phyloP scores from a whole-genome alignment of 164 flowering plant species.

The Buxus sempervirens region DNA sequence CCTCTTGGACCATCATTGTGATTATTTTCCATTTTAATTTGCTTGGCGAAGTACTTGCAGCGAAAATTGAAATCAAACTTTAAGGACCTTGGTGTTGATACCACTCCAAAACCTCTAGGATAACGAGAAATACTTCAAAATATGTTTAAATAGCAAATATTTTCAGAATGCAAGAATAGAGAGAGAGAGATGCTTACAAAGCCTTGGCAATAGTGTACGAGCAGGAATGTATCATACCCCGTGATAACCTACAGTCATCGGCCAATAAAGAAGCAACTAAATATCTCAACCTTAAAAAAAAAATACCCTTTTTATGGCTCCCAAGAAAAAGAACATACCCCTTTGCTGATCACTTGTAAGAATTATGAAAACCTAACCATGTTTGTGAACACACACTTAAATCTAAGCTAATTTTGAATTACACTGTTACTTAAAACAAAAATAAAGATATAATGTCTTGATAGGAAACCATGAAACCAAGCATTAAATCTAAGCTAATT shows the following conservation, averaged over 20 bases:
- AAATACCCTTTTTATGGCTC: too few species aligned
- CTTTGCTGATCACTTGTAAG: too few species aligned
- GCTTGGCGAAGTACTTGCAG: conserved; percentile 18
- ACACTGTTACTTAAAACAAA: too few species aligned
- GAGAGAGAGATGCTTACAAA: conserved; percentile 24
- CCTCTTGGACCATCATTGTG: conserved; percentile 43
- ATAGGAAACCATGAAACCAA: too few species aligned
- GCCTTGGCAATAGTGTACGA: conserved; percentile 16
- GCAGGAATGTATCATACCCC: conserved; percentile 6
- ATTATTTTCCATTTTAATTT: conserved; percentile 38
- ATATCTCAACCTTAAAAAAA: too few species aligned
- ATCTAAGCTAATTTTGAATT: too few species aligned
- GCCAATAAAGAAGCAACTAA: not conserved
- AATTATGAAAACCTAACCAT: too few species aligned
- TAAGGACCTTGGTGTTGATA: conserved; percentile 12
- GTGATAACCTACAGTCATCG: not conserved
- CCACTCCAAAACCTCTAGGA: conserved; percentile 22
- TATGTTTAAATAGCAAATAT: not conserved
- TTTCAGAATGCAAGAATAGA: too few species aligned
- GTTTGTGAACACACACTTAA: too few species aligned
- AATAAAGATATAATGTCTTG: too few species aligned
- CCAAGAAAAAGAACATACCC: too few species aligned
- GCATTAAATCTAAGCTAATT: too few species aligned
- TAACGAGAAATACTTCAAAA: not conserved
- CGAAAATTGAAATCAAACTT: conserved; percentile 13